Evolutionary conservation across 331 rosid species (phyloP).

Genomic region (Pyrus hybrid): DNA sequence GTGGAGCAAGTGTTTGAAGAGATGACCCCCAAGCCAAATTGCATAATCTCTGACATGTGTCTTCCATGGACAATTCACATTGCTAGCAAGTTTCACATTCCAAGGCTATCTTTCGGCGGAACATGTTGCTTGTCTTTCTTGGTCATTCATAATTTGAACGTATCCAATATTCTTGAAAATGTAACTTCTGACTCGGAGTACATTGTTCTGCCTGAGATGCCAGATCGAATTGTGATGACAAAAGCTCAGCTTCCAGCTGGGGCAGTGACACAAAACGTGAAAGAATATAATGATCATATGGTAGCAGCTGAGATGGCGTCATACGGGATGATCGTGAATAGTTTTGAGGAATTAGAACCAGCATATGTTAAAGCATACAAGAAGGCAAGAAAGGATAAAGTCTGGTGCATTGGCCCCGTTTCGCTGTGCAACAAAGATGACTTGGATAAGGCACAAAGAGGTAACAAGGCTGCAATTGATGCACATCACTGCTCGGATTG

Average conservation of each 20-base stretch:
- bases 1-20: background rate
- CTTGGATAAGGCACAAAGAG: conserved; percentile 32
- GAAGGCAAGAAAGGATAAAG: conserved; percentile 10
- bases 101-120: conserved; percentile 36
- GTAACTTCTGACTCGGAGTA: background rate
- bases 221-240: conserved; percentile 11
- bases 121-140: conserved; percentile 2
- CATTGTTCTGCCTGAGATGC: conserved; percentile 14
- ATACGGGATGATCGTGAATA: conserved; percentile 39
- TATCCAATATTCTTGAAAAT: background rate
- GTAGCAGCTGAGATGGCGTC: conserved; percentile 19
- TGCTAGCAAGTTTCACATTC: conserved; percentile 26
- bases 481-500: conserved; percentile 30
- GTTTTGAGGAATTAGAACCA: conserved; percentile 45
- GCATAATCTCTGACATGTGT: conserved; percentile 13
- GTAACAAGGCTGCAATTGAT: conserved; percentile 25
- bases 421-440: conserved; percentile 32
- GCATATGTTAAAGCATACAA: conserved; percentile 22
- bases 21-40: conserved; percentile 10
- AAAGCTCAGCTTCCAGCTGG: background rate
- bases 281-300: background rate
- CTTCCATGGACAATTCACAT: conserved; percentile 21
- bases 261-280: background rate
- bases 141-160: background rate
- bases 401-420: conserved; percentile 55